Percentiles rank a stretch among this genome's conserved stretches.
Evolutionary conservation across 768 basidiomycete species (phyloP).

Genomic region (Cystoderma amianthinum): DNA sequence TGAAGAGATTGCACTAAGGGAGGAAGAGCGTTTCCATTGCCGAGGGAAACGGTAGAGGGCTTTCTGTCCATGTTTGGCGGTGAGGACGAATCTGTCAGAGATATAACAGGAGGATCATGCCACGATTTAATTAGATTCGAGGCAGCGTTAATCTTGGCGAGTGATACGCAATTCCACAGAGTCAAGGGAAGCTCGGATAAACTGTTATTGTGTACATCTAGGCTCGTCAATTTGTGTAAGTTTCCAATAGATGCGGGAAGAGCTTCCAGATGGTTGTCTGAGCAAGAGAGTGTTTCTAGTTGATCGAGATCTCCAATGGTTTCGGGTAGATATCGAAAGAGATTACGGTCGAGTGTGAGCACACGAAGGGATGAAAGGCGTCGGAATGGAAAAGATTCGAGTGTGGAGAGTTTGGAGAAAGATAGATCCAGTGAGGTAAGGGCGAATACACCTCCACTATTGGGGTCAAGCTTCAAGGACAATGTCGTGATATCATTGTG

Average conservation of each 20-base stretch:
- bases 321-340: constrained; percentile 77
- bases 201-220: constrained; percentile 92
- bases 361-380: constrained; percentile 66
- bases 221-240: constrained; percentile 61
- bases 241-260: constrained; percentile 74
- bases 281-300: constrained; percentile 73
- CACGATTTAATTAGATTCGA: constrained; percentile 79
- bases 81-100: constrained; percentile 1
- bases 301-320: constrained; percentile 66
- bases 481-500: constrained; percentile 88
- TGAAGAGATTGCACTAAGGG: constrained; percentile 63
- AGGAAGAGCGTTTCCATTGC: constrained; percentile 7
- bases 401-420: constrained; percentile 76
- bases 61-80: constrained; percentile 19
- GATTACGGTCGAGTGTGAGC: constrained; percentile 81
- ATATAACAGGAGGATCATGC: constrained; percentile 46
- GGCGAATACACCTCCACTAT: constrained; percentile 32
- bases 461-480: constrained; percentile 48
- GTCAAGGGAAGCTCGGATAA: constrained; percentile 68
- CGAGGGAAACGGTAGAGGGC: constrained; percentile 19
- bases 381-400: constrained; percentile 68
- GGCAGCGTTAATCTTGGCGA: constrained; percentile 75
- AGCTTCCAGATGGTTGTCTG: constrained; percentile 77
- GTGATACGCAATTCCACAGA: constrained; percentile 78
- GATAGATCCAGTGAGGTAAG: constrained; percentile 86